Percentiles rank a stretch among this genome's conserved stretches.
These are phyloP conservation scores for Elaphomyces granulatus DNA, from an alignment of 495 filamentous ascomycete genomes.

Conservation along the genomic window DNA sequence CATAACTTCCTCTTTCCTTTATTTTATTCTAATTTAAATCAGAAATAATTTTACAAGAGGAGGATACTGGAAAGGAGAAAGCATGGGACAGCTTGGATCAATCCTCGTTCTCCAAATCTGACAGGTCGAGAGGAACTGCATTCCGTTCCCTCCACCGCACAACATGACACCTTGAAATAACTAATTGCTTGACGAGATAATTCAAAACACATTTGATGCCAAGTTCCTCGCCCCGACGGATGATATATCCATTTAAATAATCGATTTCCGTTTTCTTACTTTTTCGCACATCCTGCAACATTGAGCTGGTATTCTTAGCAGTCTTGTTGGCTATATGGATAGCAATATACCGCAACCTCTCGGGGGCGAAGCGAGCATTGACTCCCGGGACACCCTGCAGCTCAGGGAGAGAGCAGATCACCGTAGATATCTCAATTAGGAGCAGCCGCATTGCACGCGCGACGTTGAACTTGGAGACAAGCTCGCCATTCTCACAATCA, in stretches of 20 bases:
- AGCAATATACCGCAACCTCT: slow-evolving; percentile 41
- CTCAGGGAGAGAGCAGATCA: slow-evolving; percentile 53
- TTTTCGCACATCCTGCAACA: slow-evolving; percentile 60
- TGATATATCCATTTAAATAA: slow-evolving; percentile 76
- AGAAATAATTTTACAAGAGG: no score
- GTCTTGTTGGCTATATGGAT: slow-evolving; percentile 46
- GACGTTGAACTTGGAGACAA: slow-evolving; percentile 47
- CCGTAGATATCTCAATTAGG: slow-evolving; percentile 47
- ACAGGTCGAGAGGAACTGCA: slow-evolving; percentile 22
- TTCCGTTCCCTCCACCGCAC: slow-evolving; percentile 12
- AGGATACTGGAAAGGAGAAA: no score
- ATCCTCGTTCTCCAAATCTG: slow-evolving; percentile 7
- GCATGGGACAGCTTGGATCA: neutral
- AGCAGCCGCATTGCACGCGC: slow-evolving; percentile 45
- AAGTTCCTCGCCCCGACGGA: slow-evolving; percentile 51
- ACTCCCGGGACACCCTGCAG: slow-evolving; percentile 45
- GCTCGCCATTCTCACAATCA: slow-evolving; percentile 55
- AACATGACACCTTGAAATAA: slow-evolving; percentile 23
- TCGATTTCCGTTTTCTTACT: slow-evolving; percentile 60
- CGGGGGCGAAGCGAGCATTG: slow-evolving; percentile 37
- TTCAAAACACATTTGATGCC: slow-evolving; percentile 53
- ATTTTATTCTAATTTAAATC: no score
- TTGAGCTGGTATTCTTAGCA: slow-evolving; percentile 54
- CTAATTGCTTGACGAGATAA: slow-evolving; percentile 47
- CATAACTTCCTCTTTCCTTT: no score